Conservation (phyloP, 2,329 filamentous ascomycete genomes). For the Triangularia setosa region DNA sequence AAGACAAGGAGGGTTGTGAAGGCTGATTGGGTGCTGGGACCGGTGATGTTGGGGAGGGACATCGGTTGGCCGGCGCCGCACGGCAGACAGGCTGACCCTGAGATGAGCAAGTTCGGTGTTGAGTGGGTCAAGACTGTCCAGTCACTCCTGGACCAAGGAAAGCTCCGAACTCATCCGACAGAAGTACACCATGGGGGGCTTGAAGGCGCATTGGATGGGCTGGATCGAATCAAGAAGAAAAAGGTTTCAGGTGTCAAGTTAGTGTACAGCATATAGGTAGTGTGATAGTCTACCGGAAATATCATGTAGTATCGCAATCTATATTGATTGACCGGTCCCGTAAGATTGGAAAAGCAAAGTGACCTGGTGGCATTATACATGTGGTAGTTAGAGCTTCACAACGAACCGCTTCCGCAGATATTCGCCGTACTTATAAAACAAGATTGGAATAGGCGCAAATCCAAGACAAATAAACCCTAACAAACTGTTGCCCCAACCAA, state of each 20-base stretch:
- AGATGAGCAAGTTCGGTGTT: not conserved
- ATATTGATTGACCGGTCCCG: too few relatives aligned
- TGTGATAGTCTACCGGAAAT: not conserved
- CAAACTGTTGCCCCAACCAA: conserved; percentile 58
- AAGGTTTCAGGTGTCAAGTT: not conserved
- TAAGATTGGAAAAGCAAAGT: too few relatives aligned
- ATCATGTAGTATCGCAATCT: too few relatives aligned
- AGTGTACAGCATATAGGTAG: not conserved
- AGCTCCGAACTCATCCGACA: not conserved
- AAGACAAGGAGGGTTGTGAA: not conserved
- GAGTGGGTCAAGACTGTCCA: not conserved
- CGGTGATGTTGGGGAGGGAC: not conserved
- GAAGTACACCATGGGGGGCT: not conserved
- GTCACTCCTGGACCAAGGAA: not conserved
- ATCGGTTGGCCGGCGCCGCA: not conserved
- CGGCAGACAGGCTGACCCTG: not conserved
- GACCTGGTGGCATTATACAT: too few relatives aligned
- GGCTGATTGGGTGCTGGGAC: not conserved
- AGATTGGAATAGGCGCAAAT: conserved; percentile 8
- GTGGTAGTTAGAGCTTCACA: not conserved
- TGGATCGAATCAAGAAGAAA: not conserved
- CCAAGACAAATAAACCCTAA: conserved; percentile 43
- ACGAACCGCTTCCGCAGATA: not conserved
- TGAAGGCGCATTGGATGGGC: not conserved
- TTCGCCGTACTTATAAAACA: conserved; percentile 13